These are phyloP conservation scores for Gossypium davidsonii DNA, from an alignment of 441 rosid species.

Conservation along the genomic window DNA sequence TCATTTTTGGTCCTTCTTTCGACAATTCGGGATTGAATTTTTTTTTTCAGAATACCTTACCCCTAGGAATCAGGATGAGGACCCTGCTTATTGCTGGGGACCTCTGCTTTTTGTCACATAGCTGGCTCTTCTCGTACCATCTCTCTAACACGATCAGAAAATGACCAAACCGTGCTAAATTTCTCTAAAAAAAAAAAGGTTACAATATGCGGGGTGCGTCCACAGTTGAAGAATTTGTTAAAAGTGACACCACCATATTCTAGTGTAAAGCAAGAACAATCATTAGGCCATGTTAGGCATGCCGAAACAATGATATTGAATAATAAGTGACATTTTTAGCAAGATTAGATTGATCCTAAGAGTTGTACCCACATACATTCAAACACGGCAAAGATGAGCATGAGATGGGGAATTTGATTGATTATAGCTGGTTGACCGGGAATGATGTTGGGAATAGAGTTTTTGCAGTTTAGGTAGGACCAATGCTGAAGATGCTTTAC, in stretches of 20 bases:
- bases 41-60: neutral
- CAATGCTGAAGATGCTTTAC: conserved; percentile 84
- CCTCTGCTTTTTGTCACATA: neutral
- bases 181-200: too few relatives aligned
- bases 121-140: neutral
- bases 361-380: conserved; percentile 22
- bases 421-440: neutral
- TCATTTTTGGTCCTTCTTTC: neutral
- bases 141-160: too few relatives aligned
- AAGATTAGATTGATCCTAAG: conserved; percentile 21
- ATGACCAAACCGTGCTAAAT: too few relatives aligned
- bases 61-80: neutral
- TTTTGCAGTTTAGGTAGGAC: conserved; percentile 42
- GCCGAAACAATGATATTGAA: conserved; percentile 27
- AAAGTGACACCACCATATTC: conserved; percentile 8
- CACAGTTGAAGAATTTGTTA: conserved; percentile 24
- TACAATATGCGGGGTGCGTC: neutral
- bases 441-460: neutral
- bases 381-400: conserved; percentile 9
- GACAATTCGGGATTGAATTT: neutral
- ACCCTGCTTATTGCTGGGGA: too few relatives aligned
- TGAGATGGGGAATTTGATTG: neutral
- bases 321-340: neutral
- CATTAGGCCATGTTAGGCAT: conserved; percentile 30
- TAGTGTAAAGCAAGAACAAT: conserved; percentile 26